A percentile compares a stretch with the other conserved stretches of the same genome.
Conservation (phyloP, 2,329 filamentous ascomycete genomes). For the Ciborinia camelliae region DNA sequence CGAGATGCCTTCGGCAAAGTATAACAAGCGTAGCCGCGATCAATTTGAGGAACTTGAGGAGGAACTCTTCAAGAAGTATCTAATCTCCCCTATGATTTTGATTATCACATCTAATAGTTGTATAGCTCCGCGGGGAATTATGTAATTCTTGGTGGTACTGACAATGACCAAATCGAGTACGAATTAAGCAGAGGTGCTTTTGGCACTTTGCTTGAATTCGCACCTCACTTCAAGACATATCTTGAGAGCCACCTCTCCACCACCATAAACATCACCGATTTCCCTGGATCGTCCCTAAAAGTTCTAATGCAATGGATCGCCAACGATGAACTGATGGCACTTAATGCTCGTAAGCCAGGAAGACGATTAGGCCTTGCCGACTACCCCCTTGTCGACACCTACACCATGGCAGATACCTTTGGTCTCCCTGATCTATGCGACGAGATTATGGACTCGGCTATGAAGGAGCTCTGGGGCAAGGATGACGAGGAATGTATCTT, state of each 20-base stretch:
- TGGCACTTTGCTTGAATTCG: neutral
- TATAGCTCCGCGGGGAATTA: neutral
- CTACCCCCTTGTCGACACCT: neutral
- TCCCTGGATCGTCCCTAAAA: neutral
- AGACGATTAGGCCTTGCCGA: neutral
- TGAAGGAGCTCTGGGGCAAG: neutral
- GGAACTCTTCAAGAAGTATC: neutral
- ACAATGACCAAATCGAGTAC: neutral
- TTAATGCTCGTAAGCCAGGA: neutral
- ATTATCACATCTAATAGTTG: neutral
- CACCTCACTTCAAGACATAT: neutral
- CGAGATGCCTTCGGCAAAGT: neutral
- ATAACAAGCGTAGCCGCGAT: neutral
- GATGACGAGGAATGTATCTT: neutral
- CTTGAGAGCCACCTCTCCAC: neutral
- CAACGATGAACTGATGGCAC: neutral
- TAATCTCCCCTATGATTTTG: neutral
- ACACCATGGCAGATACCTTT: neutral
- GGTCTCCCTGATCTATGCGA: neutral
- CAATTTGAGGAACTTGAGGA: neutral
- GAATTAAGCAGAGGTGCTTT: neutral
- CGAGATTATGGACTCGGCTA: neutral
- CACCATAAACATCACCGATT: neutral
- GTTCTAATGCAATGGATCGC: neutral
- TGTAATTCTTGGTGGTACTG: neutral